These are phyloP conservation scores for Cenchrus americanus DNA, from an alignment of 176 grass and related monocot genomes.

Conservation along the genomic window DNA sequence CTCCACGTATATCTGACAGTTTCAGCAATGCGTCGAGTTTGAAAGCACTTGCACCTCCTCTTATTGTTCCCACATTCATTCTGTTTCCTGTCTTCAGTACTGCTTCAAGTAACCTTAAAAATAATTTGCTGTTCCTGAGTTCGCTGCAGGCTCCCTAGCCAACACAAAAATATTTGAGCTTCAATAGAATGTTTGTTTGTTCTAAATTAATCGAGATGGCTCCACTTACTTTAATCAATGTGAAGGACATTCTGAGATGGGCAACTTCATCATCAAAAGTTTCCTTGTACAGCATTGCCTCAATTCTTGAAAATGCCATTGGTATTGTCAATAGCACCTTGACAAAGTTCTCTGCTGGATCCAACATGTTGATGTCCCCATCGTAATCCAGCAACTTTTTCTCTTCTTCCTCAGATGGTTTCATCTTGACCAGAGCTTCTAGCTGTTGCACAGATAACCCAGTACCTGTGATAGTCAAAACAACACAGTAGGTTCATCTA, in stretches of 20 bases:
- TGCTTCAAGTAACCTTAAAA: conserved; percentile 87
- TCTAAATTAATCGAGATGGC: background rate
- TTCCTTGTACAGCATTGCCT: conserved; percentile 80
- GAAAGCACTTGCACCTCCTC: conserved; percentile 87
- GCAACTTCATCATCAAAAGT: conserved; percentile 87
- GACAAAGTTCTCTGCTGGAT: conserved; percentile 89
- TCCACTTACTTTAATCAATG: conserved; percentile 71
- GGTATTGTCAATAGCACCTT: conserved; percentile 68
- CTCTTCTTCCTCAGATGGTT: conserved; percentile 76
- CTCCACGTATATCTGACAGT: conserved; percentile 84
- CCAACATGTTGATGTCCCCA: conserved; percentile 55
- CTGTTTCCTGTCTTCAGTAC: conserved; percentile 94
- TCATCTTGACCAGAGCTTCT: conserved; percentile 87
- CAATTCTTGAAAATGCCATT: conserved; percentile 79
- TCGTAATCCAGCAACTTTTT: conserved; percentile 60
- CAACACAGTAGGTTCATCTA: conserved; percentile 1
- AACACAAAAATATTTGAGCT: conserved; percentile 10
- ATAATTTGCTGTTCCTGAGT: conserved; percentile 75
- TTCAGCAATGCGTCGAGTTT: conserved; percentile 76
- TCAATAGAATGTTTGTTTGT: background rate
- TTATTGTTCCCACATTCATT: conserved; percentile 89
- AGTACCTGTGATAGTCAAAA: conserved; percentile 45
- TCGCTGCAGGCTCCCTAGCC: conserved; percentile 75
- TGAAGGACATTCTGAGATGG: conserved; percentile 72
- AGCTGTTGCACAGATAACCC: conserved; percentile 81